Conservation (phyloP, 2,329 filamentous ascomycete species). For the Stachybotrys chlorohalonatus region DNA sequence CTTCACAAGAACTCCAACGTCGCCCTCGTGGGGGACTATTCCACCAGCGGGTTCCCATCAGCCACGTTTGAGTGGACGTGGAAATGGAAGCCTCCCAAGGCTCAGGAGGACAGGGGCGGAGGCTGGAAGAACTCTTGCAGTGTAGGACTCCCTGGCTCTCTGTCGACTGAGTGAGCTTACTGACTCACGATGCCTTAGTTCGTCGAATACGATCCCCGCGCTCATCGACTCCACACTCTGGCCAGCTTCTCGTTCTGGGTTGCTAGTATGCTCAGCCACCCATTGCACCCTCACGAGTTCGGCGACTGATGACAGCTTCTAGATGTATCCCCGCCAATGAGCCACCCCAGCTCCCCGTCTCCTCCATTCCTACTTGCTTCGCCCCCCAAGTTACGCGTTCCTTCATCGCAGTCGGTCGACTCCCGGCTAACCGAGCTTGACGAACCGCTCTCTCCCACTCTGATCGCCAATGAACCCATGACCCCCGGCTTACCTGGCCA, state of each 20-base stretch:
- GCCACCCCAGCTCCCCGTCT: slow-evolving; percentile 56
- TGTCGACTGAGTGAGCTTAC: slow-evolving; percentile 3
- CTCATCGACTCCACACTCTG: slow-evolving; percentile 79
- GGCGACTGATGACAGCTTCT: slow-evolving; percentile 8
- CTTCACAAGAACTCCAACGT: slow-evolving; percentile 96
- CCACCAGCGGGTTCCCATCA: slow-evolving; percentile 72
- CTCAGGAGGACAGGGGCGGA: slow-evolving; percentile 69
- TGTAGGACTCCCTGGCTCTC: slow-evolving; percentile 33
- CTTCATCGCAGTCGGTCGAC: slow-evolving; percentile 80
- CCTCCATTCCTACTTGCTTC: slow-evolving; percentile 65
- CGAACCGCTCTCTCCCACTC: slow-evolving; percentile 46
- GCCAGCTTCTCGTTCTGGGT: slow-evolving; percentile 96
- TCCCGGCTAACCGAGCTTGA: slow-evolving; percentile 71
- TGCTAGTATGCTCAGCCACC: slow-evolving; percentile 48
- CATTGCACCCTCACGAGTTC: not conserved
- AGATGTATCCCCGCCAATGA: slow-evolving; percentile 36
- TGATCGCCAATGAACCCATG: slow-evolving; percentile 26
- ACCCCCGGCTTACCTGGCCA: slow-evolving; percentile 14
- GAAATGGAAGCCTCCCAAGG: slow-evolving; percentile 91
- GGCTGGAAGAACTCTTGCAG: slow-evolving; percentile 96
- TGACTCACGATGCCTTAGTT: slow-evolving; percentile 46
- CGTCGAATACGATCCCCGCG: slow-evolving; percentile 91
- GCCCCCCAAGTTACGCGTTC: slow-evolving; percentile 68
- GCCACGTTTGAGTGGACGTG: slow-evolving; percentile 92
- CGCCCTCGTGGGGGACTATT: slow-evolving; percentile 85